Conservation (phyloP, 305 asterid genomes). For the Striga hermonthica region DNA sequence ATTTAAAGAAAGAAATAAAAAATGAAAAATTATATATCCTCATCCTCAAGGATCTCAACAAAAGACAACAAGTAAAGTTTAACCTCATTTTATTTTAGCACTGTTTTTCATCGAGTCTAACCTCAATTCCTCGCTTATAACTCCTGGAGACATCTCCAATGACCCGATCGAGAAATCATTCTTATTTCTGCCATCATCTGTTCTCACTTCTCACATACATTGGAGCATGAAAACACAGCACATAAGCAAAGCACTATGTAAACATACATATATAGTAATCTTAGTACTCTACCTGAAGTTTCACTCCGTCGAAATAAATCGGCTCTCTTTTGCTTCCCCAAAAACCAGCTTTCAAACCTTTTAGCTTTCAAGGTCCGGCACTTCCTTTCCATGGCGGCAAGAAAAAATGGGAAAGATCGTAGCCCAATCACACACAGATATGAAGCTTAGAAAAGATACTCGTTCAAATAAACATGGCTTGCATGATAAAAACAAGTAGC, state of each 20-base stretch:
- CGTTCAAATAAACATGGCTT: no score
- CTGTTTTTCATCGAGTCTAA: slow-evolving; percentile 31
- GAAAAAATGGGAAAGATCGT: no score
- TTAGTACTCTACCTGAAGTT: slow-evolving; percentile 45
- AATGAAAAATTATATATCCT: neutral
- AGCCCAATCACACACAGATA: slow-evolving; percentile 30
- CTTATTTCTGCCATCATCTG: slow-evolving; percentile 53
- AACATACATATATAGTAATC: neutral
- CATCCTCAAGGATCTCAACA: neutral
- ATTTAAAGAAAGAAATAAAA: neutral
- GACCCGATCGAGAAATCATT: slow-evolving; percentile 37
- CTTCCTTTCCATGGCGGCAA: slow-evolving; percentile 48
- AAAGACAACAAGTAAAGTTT: neutral
- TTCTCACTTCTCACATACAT: neutral
- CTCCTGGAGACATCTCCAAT: slow-evolving; percentile 47
- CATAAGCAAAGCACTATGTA: neutral
- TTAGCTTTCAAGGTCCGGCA: slow-evolving; percentile 37
- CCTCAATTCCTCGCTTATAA: slow-evolving; percentile 53
- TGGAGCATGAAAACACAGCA: no score
- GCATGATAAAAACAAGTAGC: no score
- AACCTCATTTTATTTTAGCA: neutral
- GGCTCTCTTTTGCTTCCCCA: slow-evolving; percentile 52
- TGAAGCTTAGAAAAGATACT: slow-evolving; percentile 3
- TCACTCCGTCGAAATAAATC: slow-evolving; percentile 39
- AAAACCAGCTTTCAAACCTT: slow-evolving; percentile 61